Conservation (phyloP, 768 basidiomycete species). For the Boletus reticuloceps region DNA sequence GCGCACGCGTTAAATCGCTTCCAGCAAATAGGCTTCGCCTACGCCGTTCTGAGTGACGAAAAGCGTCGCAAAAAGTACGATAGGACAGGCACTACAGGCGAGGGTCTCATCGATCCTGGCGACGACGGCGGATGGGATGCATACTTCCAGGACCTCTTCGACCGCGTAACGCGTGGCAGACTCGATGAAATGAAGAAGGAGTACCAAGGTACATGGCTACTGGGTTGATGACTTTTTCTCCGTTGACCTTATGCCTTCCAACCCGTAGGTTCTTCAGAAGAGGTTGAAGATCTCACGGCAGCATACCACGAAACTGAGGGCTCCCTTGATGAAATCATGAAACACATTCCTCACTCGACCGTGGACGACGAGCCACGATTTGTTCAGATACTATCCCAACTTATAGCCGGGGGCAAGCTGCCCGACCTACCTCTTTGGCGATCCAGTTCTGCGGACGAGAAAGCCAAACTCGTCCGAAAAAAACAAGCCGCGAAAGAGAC, state of each 20-base stretch:
- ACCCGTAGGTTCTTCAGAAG: constrained; percentile 75
- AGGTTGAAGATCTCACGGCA: constrained; percentile 70
- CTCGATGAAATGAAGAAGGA: constrained; percentile 92
- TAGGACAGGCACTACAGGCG: constrained; percentile 79
- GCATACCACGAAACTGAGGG: constrained; percentile 76
- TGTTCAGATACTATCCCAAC: constrained; percentile 58
- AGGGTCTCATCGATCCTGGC: constrained; percentile 65
- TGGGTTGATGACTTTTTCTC: neutral
- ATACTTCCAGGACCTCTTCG: constrained; percentile 90
- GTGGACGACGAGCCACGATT: constrained; percentile 85
- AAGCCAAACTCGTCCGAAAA: constrained; percentile 68
- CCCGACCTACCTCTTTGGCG: constrained; percentile 61
- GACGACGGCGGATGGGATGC: constrained; percentile 88
- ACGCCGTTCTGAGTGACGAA: constrained; percentile 81
- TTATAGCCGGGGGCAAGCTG: constrained; percentile 64
- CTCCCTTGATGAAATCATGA: constrained; percentile 78
- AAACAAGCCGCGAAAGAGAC: constrained; percentile 80
- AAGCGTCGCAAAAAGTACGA: constrained; percentile 78
- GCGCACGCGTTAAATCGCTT: constrained; percentile 75
- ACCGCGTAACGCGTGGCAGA: constrained; percentile 79
- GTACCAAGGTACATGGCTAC: constrained; percentile 67
- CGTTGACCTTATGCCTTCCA: neutral
- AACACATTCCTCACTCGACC: constrained; percentile 81
- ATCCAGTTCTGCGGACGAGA: constrained; percentile 72
- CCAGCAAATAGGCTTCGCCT: constrained; percentile 93